phyloP scores from a whole-genome alignment of 768 basidiomycete species.

The Naganishia onofrii region DNA sequence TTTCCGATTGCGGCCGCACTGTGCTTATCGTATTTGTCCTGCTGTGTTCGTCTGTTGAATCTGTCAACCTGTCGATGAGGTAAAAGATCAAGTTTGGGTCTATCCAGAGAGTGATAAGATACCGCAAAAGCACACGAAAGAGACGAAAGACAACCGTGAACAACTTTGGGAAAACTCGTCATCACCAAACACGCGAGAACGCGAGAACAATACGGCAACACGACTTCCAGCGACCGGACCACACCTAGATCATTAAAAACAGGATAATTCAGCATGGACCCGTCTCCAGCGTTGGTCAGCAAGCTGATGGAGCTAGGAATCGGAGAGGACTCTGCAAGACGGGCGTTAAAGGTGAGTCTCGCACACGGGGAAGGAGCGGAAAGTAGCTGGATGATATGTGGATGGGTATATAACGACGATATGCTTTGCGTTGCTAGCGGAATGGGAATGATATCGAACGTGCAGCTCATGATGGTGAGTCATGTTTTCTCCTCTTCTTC shows the following conservation, averaged over 20 bases:
- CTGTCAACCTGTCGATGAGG: no score
- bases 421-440: slow-evolving; percentile 31
- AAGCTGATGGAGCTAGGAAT: slow-evolving; percentile 45
- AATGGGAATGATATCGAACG: slow-evolving; percentile 41
- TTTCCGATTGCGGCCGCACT: slow-evolving; percentile 1
- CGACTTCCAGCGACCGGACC: background rate
- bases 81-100: no score
- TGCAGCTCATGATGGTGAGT: slow-evolving; percentile 52
- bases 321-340: slow-evolving; percentile 42
- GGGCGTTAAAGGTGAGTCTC: slow-evolving; percentile 44
- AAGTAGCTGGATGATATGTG: background rate
- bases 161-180: background rate
- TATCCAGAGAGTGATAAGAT: no score
- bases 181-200: background rate
- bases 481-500: slow-evolving; percentile 9
- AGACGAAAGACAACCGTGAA: background rate
- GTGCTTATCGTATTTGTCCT: background rate
- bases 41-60: background rate
- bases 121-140: no score
- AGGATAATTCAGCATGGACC: background rate
- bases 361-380: background rate
- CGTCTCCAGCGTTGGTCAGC: slow-evolving; percentile 33
- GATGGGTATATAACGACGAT: slow-evolving; percentile 10
- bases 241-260: background rate
- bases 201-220: no score